These are phyloP conservation scores for Elsinoe fawcettii DNA, from an alignment of 2,329 filamentous ascomycete species.

Conservation along the genomic window DNA sequence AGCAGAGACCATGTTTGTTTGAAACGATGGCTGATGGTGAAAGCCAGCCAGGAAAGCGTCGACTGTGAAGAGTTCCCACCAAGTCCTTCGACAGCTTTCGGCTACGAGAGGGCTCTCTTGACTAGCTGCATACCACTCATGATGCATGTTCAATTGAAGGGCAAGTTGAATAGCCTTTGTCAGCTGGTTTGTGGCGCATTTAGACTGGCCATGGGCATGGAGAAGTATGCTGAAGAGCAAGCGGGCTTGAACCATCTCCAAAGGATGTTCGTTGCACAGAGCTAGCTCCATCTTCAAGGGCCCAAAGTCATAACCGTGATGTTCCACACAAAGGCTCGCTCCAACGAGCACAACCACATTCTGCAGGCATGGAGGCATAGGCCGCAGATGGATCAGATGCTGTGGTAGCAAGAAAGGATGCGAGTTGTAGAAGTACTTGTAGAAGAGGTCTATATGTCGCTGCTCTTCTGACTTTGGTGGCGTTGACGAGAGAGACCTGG, in stretches of 20 bases:
- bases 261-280: slow-evolving; percentile 19
- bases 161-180: slow-evolving; percentile 62
- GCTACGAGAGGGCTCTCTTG: slow-evolving; percentile 61
- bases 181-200: slow-evolving; percentile 60
- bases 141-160: slow-evolving; percentile 68
- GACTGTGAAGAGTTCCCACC: slow-evolving; percentile 80
- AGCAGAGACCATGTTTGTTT: slow-evolving; percentile 57
- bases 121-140: slow-evolving; percentile 57
- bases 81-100: slow-evolving; percentile 80
- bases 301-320: slow-evolving; percentile 39
- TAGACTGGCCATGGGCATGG: slow-evolving; percentile 66
- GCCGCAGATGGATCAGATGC: slow-evolving; percentile 31
- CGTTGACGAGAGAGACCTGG: background rate
- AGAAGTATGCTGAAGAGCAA: slow-evolving; percentile 69
- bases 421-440: slow-evolving; percentile 47
- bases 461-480: slow-evolving; percentile 26
- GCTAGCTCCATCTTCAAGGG: slow-evolving; percentile 36
- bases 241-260: slow-evolving; percentile 66
- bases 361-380: slow-evolving; percentile 43
- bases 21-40: slow-evolving; percentile 62
- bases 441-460: slow-evolving; percentile 47
- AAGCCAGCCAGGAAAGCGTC: slow-evolving; percentile 80
- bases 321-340: slow-evolving; percentile 45
- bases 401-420: slow-evolving; percentile 51
- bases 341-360: slow-evolving; percentile 51